Base-by-base conservation (phyloP, 768 basidiomycete genomes). In the Amanita brunnescens region DNA sequence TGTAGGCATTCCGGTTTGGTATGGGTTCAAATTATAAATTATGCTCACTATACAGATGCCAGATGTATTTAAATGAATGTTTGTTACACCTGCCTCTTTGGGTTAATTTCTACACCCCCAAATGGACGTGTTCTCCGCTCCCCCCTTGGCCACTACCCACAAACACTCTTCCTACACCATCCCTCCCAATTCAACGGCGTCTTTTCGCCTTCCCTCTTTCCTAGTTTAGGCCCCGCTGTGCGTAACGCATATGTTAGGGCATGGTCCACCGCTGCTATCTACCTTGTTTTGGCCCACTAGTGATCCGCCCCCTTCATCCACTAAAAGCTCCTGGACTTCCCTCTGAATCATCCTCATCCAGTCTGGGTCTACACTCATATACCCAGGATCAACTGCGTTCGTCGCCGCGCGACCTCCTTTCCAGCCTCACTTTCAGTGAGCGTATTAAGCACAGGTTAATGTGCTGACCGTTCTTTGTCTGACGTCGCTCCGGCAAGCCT, bases 381-480 rank as follows among this genome's bases (percentile, higher is more conserved):
- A 71, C 7, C 65, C 68, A 14, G 66, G 68, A 55, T 71, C 67
- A 14, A 70, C 68, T 0, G 60, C 59, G 47, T 68, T 69, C 23
- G 68, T 64, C 6, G 62, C 62, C 2, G 69, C 61, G 12, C 60
- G 59, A 35, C 60, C 54, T 20, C 41, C 51, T 46, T 62, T 54
- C 67, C 65, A 68, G 66, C 67, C 52, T 69, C 61, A 0, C 66
- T 70, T 49, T 69, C 65, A 2, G 67, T 65, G 20, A 68, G 58
- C 68, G 69, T 69, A 47, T 69, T 69, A 24, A 68, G 57, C 13
- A 67, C 66, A 69, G 68, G 52, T 69, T 69, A 23, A 66, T 69
- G 54, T 69, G 68, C 6, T 60, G 52, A 10, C 64, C 63, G 21
- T 56, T 54, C 35, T 66, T 66, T 1, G 57, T 51, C 2, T 59